Percentiles rank a stretch among this genome's conserved stretches.
Conservation (phyloP, 164 flowering plant species). For the Cinnamomum chago region DNA sequence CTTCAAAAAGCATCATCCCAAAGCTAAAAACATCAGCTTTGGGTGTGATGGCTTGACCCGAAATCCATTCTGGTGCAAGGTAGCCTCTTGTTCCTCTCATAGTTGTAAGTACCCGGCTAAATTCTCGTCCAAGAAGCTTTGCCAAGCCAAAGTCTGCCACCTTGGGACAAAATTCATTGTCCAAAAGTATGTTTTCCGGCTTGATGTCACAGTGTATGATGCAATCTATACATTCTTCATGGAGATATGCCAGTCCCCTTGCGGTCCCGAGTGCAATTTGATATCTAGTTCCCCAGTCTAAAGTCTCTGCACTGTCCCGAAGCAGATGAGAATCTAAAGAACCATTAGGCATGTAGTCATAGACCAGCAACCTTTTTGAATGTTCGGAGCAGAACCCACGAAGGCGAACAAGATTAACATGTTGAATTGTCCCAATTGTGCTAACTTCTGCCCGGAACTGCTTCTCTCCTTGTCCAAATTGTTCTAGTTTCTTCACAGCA, state of each 20-base stretch:
- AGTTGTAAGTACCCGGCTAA: slow-evolving; percentile 31
- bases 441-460: slow-evolving; percentile 55
- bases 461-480: slow-evolving; percentile 46
- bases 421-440: slow-evolving; percentile 64
- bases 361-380: slow-evolving; percentile 38
- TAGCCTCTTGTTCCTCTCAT: slow-evolving; percentile 41
- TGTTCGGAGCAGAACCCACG: slow-evolving; percentile 52
- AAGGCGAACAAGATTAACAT: slow-evolving; percentile 47
- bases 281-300: slow-evolving; percentile 31
- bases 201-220: slow-evolving; percentile 38
- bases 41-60: slow-evolving; percentile 29
- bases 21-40: slow-evolving; percentile 40
- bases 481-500: slow-evolving; percentile 48
- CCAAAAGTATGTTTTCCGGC: slow-evolving; percentile 36
- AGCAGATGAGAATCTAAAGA: slow-evolving; percentile 39
- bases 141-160: slow-evolving; percentile 39
- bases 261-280: slow-evolving; percentile 34
- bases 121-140: slow-evolving; percentile 30
- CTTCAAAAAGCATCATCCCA: slow-evolving; percentile 34
- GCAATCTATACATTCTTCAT: slow-evolving; percentile 32
- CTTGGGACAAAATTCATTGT: slow-evolving; percentile 29
- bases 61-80: slow-evolving; percentile 39
- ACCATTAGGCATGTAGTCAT: slow-evolving; percentile 51
- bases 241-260: slow-evolving; percentile 28
- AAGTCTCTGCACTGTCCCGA: not conserved